Conservation (phyloP, 257 asterid species). For the Prunella vulgaris region DNA sequence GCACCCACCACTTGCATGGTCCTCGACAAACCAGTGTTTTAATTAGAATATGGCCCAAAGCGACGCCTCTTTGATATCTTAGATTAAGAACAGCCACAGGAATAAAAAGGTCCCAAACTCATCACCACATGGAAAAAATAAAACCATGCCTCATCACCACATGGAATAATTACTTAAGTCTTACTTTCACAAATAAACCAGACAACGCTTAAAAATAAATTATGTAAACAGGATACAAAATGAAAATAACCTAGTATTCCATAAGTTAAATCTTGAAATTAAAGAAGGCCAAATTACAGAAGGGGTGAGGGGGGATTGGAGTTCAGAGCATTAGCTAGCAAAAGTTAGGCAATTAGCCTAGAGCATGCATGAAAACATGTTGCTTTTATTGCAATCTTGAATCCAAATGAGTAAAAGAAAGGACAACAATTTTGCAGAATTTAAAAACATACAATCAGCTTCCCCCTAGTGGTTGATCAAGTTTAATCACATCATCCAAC, state of each 20-base stretch:
- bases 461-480: conserved; percentile 8
- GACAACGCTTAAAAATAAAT: background rate
- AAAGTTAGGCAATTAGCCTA: conserved; percentile 16
- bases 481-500: background rate
- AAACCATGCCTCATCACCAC: too few relatives aligned
- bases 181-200: background rate
- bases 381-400: conserved; percentile 22
- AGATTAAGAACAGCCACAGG: too few relatives aligned
- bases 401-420: conserved; percentile 16
- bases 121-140: background rate
- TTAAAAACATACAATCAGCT: conserved; percentile 14
- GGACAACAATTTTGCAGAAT: conserved; percentile 14
- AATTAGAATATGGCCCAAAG: background rate
- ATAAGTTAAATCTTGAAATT: background rate
- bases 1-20: background rate
- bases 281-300: background rate
- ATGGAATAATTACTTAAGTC: background rate
- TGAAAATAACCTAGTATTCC: background rate
- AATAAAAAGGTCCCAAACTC: background rate
- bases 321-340: conserved; percentile 16
- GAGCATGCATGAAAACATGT: conserved; percentile 8
- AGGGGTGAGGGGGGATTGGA: background rate
- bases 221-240: background rate
- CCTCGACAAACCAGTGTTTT: background rate
- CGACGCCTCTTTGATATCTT: background rate